Conservation (phyloP, 2,329 filamentous ascomycete genomes). For the Botrytis hyacinthi region DNA sequence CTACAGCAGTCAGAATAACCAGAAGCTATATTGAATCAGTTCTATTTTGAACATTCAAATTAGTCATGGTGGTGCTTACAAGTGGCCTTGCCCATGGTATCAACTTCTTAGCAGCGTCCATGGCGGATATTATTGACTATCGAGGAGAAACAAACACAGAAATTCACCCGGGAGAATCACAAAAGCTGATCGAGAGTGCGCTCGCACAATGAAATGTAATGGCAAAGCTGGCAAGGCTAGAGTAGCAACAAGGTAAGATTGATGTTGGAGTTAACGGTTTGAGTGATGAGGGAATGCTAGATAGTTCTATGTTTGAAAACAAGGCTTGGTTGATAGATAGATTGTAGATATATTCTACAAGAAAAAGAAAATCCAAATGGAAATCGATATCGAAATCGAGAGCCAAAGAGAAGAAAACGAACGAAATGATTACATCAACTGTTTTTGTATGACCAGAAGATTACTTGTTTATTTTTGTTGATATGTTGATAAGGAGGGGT, state of each 20-base stretch:
- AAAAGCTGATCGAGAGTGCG: background rate
- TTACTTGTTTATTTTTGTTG: background rate
- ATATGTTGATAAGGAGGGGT: background rate
- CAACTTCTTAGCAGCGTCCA: constrained; percentile 25
- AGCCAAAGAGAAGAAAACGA: background rate
- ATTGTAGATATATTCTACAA: background rate
- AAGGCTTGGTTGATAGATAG: no score
- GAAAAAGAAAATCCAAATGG: background rate
- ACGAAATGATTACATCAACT: background rate
- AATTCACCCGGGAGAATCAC: background rate
- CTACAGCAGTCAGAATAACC: constrained; percentile 32
- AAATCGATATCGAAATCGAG: background rate
- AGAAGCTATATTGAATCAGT: constrained; percentile 31
- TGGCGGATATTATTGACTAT: constrained; percentile 5
- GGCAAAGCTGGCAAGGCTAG: background rate
- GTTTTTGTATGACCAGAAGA: background rate
- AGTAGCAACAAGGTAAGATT: background rate
- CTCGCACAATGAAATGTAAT: background rate
- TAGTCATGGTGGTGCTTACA: constrained; percentile 24
- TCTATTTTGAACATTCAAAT: background rate
- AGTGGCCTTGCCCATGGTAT: constrained; percentile 28
- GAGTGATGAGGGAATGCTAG: background rate
- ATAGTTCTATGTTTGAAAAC: background rate
- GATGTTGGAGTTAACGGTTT: background rate
- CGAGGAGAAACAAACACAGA: constrained; percentile 11